phyloP scores from a whole-genome alignment of 2,329 filamentous ascomycete species.

The Geosmithia morbida region DNA sequence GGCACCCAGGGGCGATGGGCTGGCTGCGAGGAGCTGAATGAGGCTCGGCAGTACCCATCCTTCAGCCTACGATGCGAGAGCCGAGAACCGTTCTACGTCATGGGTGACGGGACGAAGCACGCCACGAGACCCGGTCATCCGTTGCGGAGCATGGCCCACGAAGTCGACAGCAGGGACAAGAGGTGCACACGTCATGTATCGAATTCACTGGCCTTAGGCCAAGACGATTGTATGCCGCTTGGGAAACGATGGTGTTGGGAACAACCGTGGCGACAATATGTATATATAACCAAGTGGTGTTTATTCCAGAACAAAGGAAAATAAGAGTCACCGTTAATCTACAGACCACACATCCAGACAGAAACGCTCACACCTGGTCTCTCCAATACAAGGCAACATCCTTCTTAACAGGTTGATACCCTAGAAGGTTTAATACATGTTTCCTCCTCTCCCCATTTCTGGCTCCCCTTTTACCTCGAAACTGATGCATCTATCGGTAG shows the following conservation, averaged over 20 bases:
- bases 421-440: neutral
- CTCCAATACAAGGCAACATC: conserved; percentile 2
- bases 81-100: neutral
- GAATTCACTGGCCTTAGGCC: too few species aligned
- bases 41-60: neutral
- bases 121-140: neutral
- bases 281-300: conserved; percentile 10
- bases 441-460: neutral
- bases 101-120: too few species aligned
- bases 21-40: neutral
- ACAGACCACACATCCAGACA: conserved; percentile 16
- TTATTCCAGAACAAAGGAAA: conserved; percentile 17
- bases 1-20: neutral
- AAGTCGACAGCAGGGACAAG: too few species aligned
- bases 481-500: conserved; percentile 35
- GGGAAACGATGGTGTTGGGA: neutral
- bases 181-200: too few species aligned
- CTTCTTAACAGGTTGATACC: conserved; percentile 5
- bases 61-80: neutral
- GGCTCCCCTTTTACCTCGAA: neutral
- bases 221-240: too few species aligned
- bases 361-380: conserved; percentile 7
- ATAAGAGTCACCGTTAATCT: conserved; percentile 21
- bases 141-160: neutral
- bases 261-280: neutral